Evolutionary conservation across 306 rosid species (phyloP), one percentile per base, ranked within the genome.

Genomic region (Malus sieversii): DNA sequence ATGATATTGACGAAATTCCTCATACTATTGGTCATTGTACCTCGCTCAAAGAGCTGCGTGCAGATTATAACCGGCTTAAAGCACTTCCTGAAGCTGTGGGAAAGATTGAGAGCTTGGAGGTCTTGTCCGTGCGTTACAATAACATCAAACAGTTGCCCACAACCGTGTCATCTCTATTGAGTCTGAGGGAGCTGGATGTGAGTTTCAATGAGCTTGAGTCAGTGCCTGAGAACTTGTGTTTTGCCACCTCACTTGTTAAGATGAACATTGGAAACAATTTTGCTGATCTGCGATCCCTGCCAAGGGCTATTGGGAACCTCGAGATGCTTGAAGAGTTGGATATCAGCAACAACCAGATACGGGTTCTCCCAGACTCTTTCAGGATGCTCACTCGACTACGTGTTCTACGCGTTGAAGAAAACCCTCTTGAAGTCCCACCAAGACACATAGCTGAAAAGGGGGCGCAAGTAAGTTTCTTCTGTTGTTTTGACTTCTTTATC

Each of bases 61-160:
- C 90, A 5, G 98, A 93, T 78, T 93, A 90, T 79, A 93, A 93
- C 60, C 74, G 86, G 66, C 95, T 93, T 59, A 93, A 89, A 76
- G 97, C 98, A 64, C 84, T 93, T 35, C 98, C 98, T 5, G 98
- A 90, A 84, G 98, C 98, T 29, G 86, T 90, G 5, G 98, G 98
- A 30, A 93, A 81, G 84, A 90, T 93, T 82, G 88, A 81, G 90
- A 86, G 87, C 79, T 81, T 93, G 22, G 90, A 93, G 87, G 59
- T 87, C 80, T 75, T 93, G 82, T 87, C 98, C 0, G 88, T 88
- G 78, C 87, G 96, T 64, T 93, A 93, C 80, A 93, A 93, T 79
- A 90, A 88, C 81, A 73, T 93, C 73, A 90, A 84, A 78, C 93
- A 89, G 74, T 83, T 93, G 46, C 95, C 98, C 11, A 93, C 98